phyloP scores from a whole-genome alignment of 106 monocot species.

The Dendrobium nobile region DNA sequence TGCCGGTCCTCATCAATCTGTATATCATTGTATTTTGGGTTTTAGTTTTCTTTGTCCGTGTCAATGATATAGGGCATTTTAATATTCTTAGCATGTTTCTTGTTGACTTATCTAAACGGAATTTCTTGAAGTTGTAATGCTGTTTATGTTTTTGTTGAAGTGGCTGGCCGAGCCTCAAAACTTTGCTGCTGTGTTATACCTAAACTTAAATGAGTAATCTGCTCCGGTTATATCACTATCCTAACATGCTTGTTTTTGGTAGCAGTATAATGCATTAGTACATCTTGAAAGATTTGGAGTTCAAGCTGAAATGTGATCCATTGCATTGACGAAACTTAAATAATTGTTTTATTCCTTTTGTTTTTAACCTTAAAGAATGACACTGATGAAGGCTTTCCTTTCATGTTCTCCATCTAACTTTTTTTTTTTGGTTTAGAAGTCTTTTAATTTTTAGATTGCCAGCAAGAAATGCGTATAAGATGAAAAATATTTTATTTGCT shows the following conservation, averaged over 20 bases:
- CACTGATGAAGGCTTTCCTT: no score
- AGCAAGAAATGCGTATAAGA: no score
- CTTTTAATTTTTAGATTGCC: no score
- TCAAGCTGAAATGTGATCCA: background rate
- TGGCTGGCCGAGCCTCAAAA: background rate
- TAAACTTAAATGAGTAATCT: background rate
- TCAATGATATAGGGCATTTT: background rate
- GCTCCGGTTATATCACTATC: background rate
- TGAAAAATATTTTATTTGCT: background rate
- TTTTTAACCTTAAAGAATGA: no score
- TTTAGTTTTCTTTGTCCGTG: background rate
- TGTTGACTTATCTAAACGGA: background rate
- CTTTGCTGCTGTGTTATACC: background rate
- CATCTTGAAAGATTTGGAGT: background rate
- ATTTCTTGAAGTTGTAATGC: background rate
- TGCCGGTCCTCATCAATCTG: background rate
- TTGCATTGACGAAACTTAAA: background rate
- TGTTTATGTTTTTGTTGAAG: background rate
- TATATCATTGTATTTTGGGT: background rate
- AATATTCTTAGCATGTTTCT: background rate
- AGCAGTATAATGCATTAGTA: background rate
- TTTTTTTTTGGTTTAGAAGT: no score
- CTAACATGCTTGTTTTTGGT: background rate
- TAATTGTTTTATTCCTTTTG: no score
- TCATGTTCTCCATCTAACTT: no score